Base-by-base conservation (phyloP, 768 basidiomycete species). In the Boletus speciosus region DNA sequence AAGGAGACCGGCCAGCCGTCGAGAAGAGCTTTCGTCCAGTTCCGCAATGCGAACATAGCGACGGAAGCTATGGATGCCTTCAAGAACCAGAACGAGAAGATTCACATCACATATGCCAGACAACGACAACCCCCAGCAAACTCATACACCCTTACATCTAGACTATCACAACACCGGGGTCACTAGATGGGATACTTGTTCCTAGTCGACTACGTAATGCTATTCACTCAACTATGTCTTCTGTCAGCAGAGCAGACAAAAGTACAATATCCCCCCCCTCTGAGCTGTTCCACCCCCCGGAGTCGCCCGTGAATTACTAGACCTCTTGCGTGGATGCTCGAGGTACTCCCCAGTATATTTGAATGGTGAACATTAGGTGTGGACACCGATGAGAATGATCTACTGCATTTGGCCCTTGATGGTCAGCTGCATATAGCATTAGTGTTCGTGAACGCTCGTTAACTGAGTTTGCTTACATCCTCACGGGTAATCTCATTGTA, bases 21-120 rank as follows among this genome's bases (percentile, higher is more conserved):
- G n/a, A 66, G 69, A 6, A 68, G 59, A 4, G 82, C 78, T 25
- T 86, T 84, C 69, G 63, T 87, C 51, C 76, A 82, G 55, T 85
- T 87, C 64, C 68, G 57, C 44, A 60, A 65, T 51, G 66, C 75
- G 45, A 71, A 78, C n/a, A 53, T 66, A 5, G 81, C 85, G 8
- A 74, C 74, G 35, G 70, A 76, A 54, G 85, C 79, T 2, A 66
- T 84, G 57, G 60, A 74, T 9, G 64, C 66, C 34, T 61, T 82
- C 25, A 71, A 76, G 54, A 23, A 50, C 46, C 57, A 54, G 21
- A 58, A 57, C 9, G 48, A 38, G 35, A 21, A 38, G 23, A 14
- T 35, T 27, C 19, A 14, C 4, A 43, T 69, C 19, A 25, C 11
- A 6, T 71, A 56, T 46, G 70, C 64, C 36, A 60, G 23, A 47